Evolutionary conservation across 1,139 yeast species (phyloP).

Genomic region (Suhomyces coccinellae): DNA sequence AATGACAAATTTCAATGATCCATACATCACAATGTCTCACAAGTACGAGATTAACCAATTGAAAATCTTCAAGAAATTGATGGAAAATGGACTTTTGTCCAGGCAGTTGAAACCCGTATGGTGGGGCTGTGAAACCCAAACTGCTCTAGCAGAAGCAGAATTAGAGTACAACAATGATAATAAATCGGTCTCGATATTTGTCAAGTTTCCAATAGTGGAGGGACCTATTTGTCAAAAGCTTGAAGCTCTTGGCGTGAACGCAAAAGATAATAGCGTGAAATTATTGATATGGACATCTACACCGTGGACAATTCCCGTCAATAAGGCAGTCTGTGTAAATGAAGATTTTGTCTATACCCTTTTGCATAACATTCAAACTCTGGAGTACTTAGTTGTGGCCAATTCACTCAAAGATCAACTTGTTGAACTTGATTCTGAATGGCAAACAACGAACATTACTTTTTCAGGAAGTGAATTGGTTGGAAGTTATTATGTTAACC

Average conservation of each 20-base stretch:
- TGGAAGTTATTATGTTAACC: constrained; percentile 52
- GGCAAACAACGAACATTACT: constrained; percentile 10
- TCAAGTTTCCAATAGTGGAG: constrained; percentile 58
- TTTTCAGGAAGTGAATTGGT: constrained; percentile 50
- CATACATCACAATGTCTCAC: constrained; percentile 72
- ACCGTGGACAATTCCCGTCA: constrained; percentile 95
- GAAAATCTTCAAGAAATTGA: constrained; percentile 63
- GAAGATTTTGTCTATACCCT: constrained; percentile 57
- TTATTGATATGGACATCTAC: constrained; percentile 92
- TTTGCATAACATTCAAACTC: constrained; percentile 31
- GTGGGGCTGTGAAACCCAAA: constrained; percentile 94
- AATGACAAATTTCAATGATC: constrained; percentile 76
- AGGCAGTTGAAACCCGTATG: constrained; percentile 93
- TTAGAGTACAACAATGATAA: constrained; percentile 80
- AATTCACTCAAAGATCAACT: constrained; percentile 39
- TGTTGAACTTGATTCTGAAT: constrained; percentile 16
- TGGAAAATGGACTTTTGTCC: constrained; percentile 66
- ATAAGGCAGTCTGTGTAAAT: constrained; percentile 78
- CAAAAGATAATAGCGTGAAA: constrained; percentile 14
- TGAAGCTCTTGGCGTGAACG: constrained; percentile 6
- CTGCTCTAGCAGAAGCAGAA: constrained; percentile 97
- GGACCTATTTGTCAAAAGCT: constrained; percentile 3
- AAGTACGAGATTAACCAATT: constrained; percentile 76
- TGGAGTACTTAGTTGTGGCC: constrained; percentile 53
- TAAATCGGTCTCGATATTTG: constrained; percentile 67